Conservation (phyloP, 1,139 yeast species). For the Saccharomyces hybrid region DNA sequence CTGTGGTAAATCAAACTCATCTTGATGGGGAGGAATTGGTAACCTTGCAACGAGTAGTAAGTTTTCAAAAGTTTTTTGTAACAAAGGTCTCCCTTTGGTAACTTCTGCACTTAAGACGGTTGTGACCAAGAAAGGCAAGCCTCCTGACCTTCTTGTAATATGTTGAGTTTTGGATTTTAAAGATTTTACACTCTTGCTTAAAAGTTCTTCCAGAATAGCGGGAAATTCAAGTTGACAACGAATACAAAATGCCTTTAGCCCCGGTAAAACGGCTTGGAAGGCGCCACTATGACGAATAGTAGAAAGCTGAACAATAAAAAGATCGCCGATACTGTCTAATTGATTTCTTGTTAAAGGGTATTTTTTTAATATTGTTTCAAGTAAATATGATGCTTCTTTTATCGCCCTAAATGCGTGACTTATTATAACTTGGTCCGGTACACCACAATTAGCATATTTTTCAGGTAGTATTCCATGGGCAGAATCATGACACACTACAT, state of each 20-base stretch:
- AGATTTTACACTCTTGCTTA: conserved; percentile 43
- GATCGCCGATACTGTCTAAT: conserved; percentile 40
- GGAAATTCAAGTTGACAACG: conserved; percentile 38
- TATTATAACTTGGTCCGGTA: conserved; percentile 51
- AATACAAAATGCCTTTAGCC: conserved; percentile 56
- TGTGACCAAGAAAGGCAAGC: conserved; percentile 71
- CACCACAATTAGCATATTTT: conserved; percentile 33
- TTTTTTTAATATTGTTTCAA: conserved; percentile 36
- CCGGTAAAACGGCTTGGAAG: conserved; percentile 76
- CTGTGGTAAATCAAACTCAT: conserved; percentile 71
- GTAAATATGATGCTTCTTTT: conserved; percentile 61
- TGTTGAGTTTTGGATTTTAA: conserved; percentile 54
- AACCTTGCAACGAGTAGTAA: conserved; percentile 46
- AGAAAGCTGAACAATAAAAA: conserved; percentile 59
- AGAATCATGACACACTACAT: conserved; percentile 56
- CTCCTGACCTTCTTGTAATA: conserved; percentile 87
- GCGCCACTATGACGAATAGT: conserved; percentile 86
- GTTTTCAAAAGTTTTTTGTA: conserved; percentile 43
- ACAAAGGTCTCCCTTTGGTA: conserved; percentile 31
- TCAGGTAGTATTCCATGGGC: conserved; percentile 55
- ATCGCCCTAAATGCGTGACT: conserved; percentile 79
- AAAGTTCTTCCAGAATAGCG: conserved; percentile 45
- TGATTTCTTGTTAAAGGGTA: conserved; percentile 22
- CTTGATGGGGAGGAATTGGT: conserved; percentile 42
- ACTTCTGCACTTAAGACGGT: conserved; percentile 59